Evolutionary conservation across 805 yeast species (phyloP), one percentile per base, ranked within the genome.

Genomic region (Spencermartinsiella europaea): DNA sequence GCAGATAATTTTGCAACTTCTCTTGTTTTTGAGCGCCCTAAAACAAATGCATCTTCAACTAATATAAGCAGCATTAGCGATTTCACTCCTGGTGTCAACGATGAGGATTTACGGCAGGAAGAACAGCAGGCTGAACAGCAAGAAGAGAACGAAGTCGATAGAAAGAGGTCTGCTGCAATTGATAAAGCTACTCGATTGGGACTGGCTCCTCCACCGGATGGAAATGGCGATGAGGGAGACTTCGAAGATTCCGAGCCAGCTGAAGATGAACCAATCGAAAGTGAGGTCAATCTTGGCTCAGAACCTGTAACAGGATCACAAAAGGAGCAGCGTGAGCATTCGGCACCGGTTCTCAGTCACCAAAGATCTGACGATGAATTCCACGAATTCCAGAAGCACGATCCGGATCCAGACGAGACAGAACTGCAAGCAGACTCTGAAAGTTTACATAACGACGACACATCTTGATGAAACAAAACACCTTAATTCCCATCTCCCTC

Each of bases 1-100:
- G 45, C 52, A 34, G 59, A 56, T 34, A 50, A 51, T 34, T 52
- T 54, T 43, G 56, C 57, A 22, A 43, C 50, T n/a, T 20, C 51
- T 16, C 19, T 53, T 25, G 42, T 25, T 10, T 34, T 46, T 22
- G 47, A 40, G 2, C 25, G 25, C 12, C 19, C 21, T 14, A 12
- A 35, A 10, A 35, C 22, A 27, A 5, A n/a, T 21, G 12, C 36
- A 5, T 14, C 34, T 10, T 21, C 48, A 5, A 42, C 43, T 4
- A 44, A 20, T 21, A 34, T 34, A 22, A 31, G 21, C 28, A 43
- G 21, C 34, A 34, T 39, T 27, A 33, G 31, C 7, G 31, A 12
- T 7, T 25, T 19, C 5, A 10, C 43, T 19, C 34, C 28, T n/a
- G 39, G 19, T 14, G 47, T 20, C 19, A 45, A 27, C 16, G 51